These are phyloP conservation scores for Daldinia bambusicola DNA, from an alignment of 495 filamentous ascomycete species.

Conservation along the genomic window DNA sequence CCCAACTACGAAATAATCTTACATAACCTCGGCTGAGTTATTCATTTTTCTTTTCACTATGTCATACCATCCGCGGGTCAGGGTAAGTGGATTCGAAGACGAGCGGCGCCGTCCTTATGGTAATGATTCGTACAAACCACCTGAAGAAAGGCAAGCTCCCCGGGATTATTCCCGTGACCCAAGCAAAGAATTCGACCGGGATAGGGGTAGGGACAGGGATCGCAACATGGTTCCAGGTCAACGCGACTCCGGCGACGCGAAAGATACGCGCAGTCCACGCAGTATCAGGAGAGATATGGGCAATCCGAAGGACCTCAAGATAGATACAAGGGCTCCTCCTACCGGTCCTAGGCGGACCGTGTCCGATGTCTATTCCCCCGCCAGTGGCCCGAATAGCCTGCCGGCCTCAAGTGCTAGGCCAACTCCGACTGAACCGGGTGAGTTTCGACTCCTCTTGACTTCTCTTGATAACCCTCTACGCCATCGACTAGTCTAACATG, in stretches of 20 bases:
- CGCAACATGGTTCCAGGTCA: slow-evolving; percentile 9
- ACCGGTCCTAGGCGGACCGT: slow-evolving; percentile 11
- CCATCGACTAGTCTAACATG: slow-evolving; percentile 15
- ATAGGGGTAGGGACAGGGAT: background rate
- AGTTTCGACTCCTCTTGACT: slow-evolving; percentile 12
- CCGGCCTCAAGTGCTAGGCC: slow-evolving; percentile 19
- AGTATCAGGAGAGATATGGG: slow-evolving; percentile 9
- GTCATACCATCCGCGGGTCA: slow-evolving; percentile 2
- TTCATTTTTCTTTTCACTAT: slow-evolving; percentile 7
- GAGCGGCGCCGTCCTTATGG: slow-evolving; percentile 15
- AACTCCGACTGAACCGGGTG: slow-evolving; percentile 29
- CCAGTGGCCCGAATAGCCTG: slow-evolving; percentile 19
- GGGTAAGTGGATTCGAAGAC: slow-evolving; percentile 17
- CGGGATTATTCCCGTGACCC: slow-evolving; percentile 28
- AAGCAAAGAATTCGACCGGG: background rate
- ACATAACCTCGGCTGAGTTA: background rate
- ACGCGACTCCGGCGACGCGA: slow-evolving; percentile 28
- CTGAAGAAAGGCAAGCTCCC: background rate
- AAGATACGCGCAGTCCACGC: slow-evolving; percentile 24
- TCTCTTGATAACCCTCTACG: background rate
- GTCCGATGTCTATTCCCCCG: slow-evolving; percentile 28
- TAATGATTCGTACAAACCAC: slow-evolving; percentile 15
- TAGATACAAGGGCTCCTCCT: slow-evolving; percentile 26
- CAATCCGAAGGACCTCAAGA: slow-evolving; percentile 9
- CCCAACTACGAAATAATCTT: too few relatives aligned